phyloP scores from a whole-genome alignment of 2,329 filamentous ascomycete species.

The Stemphylium vesicarium region DNA sequence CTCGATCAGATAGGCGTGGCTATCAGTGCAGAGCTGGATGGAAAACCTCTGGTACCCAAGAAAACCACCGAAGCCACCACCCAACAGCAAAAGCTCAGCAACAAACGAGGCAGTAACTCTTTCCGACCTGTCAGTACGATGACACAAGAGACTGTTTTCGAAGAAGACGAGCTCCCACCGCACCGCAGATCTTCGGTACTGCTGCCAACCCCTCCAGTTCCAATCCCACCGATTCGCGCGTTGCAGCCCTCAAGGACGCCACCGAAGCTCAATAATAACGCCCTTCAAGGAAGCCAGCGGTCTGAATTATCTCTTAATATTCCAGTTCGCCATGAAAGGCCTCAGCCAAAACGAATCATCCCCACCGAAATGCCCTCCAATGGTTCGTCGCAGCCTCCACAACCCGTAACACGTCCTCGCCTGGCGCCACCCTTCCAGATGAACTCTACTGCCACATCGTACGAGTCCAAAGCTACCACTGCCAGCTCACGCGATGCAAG shows the following conservation, averaged over 20 bases:
- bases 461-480: slow-evolving; percentile 26
- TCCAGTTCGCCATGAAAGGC: slow-evolving; percentile 39
- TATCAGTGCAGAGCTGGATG: slow-evolving; percentile 45
- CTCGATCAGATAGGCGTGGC: slow-evolving; percentile 48
- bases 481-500: slow-evolving; percentile 29
- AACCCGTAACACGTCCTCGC: slow-evolving; percentile 11
- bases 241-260: slow-evolving; percentile 38
- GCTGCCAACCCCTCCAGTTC: slow-evolving; percentile 40
- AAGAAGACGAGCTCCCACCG: slow-evolving; percentile 41
- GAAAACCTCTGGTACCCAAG: slow-evolving; percentile 23
- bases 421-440: slow-evolving; percentile 24
- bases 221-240: slow-evolving; percentile 43
- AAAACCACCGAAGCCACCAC: slow-evolving; percentile 7
- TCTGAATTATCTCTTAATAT: slow-evolving; percentile 43
- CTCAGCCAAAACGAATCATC: slow-evolving; percentile 24
- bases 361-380: slow-evolving; percentile 11
- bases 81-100: slow-evolving; percentile 10
- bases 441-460: slow-evolving; percentile 17
- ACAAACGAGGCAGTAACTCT: slow-evolving; percentile 7
- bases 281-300: slow-evolving; percentile 14
- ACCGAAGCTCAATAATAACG: slow-evolving; percentile 17
- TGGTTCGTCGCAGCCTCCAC: slow-evolving; percentile 16
- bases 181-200: slow-evolving; percentile 37
- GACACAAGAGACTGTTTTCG: slow-evolving; percentile 47
- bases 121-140: slow-evolving; percentile 40